These are phyloP conservation scores for Solanum hybrid DNA, from an alignment of 305 asterid genomes.

Conservation along the genomic window DNA sequence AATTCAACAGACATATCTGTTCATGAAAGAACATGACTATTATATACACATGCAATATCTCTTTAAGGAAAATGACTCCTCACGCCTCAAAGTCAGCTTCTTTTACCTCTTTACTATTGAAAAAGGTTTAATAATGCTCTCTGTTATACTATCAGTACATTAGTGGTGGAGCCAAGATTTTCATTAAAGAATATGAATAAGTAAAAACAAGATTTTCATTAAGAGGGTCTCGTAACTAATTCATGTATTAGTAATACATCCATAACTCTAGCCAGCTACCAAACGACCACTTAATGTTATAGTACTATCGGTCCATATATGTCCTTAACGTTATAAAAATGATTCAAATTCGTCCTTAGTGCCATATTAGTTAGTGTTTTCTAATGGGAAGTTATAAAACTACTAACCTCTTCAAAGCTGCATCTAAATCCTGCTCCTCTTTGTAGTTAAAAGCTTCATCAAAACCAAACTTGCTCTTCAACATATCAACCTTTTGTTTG, in stretches of 20 bases:
- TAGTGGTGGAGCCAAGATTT: background rate
- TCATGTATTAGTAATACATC: background rate
- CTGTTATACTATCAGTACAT: background rate
- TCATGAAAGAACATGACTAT: too few relatives aligned
- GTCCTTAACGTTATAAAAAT: background rate
- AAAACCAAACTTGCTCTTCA: constrained; percentile 53
- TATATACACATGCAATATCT: too few relatives aligned
- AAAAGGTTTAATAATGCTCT: background rate
- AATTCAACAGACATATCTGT: too few relatives aligned
- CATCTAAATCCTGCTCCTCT: constrained; percentile 41
- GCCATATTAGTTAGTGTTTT: background rate
- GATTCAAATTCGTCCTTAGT: too few relatives aligned
- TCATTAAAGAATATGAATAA: background rate
- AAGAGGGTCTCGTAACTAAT: background rate
- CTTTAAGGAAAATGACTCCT: too few relatives aligned
- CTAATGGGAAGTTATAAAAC: background rate
- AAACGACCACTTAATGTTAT: background rate
- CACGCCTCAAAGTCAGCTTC: too few relatives aligned
- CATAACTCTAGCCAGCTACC: background rate
- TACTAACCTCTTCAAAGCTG: constrained; percentile 44
- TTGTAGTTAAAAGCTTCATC: constrained; percentile 59
- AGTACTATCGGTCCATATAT: background rate
- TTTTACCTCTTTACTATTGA: too few relatives aligned
- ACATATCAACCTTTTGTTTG: constrained; percentile 53
- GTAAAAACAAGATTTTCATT: background rate